Evolutionary conservation across 1,139 yeast genomes (phyloP).

Genomic region (Saccharomyces hybrid): DNA sequence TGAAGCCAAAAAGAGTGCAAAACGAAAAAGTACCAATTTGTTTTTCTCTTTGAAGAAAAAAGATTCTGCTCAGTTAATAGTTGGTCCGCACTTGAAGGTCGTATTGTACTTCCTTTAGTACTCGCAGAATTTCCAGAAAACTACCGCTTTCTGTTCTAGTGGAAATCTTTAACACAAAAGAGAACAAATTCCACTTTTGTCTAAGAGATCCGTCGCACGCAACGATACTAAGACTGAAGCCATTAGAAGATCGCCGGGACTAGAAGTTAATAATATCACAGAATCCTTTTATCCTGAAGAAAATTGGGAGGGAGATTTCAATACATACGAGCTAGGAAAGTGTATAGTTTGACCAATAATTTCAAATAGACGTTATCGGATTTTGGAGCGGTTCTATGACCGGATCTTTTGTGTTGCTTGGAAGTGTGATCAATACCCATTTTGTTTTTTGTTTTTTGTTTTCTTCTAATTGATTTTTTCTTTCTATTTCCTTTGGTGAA

Average conservation of each 20-base stretch:
- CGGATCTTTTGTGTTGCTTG: constrained; percentile 92
- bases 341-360: constrained; percentile 94
- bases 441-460: constrained; percentile 8
- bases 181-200: neutral
- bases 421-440: constrained; percentile 99
- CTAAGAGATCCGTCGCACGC: neutral
- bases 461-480: neutral
- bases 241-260: neutral
- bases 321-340: constrained; percentile 97
- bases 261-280: constrained; percentile 8
- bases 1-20: constrained; percentile 2
- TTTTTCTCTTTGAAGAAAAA: constrained; percentile 6
- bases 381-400: constrained; percentile 99
- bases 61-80: constrained; percentile 27
- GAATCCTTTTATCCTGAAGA: constrained; percentile 11
- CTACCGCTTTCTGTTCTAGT: neutral
- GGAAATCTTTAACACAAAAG: neutral
- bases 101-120: constrained; percentile 32
- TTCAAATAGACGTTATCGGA: constrained; percentile 98
- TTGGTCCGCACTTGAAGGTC: constrained; percentile 14
- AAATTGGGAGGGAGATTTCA: neutral
- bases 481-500: too few relatives aligned
- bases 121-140: constrained; percentile 47
- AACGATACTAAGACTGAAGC: neutral
- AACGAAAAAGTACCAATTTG: constrained; percentile 1